Conservation (phyloP, 305 asterid genomes). For the Solanum hybrid region DNA sequence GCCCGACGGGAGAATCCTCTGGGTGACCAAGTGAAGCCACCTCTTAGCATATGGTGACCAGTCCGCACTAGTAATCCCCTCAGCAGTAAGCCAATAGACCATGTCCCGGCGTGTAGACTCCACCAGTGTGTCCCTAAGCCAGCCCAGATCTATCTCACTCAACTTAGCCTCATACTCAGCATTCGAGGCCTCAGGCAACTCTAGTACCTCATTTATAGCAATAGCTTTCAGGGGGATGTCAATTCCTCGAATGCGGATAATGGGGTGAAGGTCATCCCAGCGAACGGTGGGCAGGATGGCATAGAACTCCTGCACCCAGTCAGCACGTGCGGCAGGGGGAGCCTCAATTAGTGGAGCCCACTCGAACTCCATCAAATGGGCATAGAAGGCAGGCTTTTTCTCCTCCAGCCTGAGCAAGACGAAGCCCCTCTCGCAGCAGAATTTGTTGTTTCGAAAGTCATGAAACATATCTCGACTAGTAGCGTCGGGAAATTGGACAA, state of each 20-base stretch:
- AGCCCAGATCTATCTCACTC: no score
- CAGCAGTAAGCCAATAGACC: no score
- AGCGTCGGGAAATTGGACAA: neutral
- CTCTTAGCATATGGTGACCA: no score
- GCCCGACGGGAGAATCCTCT: rapidly evolving
- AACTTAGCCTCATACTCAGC: no score
- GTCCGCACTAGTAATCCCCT: no score
- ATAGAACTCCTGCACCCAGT: neutral
- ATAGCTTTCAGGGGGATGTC: neutral
- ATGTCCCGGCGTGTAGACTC: no score
- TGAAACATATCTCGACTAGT: neutral
- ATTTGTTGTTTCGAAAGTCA: neutral
- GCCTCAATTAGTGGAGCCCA: neutral
- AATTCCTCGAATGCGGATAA: neutral
- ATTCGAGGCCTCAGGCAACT: neutral
- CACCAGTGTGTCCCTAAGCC: no score
- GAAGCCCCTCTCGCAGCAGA: no score
- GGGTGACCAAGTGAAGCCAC: no score
- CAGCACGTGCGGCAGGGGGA: neutral
- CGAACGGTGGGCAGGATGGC: neutral
- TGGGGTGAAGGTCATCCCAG: neutral
- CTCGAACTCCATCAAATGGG: neutral
- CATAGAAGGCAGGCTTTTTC: neutral
- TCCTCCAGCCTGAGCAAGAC: neutral
- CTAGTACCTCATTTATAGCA: neutral